Evolutionary conservation across 352 stramenopile genomes (phyloP).

Genomic region (Saprolegnia diclina): DNA sequence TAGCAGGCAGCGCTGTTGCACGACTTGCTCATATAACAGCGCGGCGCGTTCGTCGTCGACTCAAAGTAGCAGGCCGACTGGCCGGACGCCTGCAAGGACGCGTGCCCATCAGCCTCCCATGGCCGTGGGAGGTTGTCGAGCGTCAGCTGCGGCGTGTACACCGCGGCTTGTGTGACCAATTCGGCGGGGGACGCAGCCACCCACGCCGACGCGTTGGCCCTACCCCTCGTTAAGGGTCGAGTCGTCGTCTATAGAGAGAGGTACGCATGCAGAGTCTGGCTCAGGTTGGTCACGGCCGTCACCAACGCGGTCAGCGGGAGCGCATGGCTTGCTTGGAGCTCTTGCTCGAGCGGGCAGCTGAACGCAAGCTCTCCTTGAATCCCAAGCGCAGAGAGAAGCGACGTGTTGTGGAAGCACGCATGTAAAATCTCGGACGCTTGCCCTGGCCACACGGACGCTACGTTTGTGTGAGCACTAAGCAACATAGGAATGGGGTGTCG

Average conservation of each 20-base stretch:
- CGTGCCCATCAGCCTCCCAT: conserved; percentile 43
- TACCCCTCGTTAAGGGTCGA: neutral
- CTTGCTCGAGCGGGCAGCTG: conserved; percentile 57
- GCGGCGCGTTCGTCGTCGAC: conserved; percentile 34
- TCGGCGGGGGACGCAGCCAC: conserved; percentile 45
- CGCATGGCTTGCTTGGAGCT: conserved; percentile 37
- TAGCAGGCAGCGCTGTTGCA: conserved; percentile 39
- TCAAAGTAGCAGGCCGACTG: neutral
- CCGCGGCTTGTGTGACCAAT: conserved; percentile 36
- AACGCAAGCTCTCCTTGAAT: conserved; percentile 49
- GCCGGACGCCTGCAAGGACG: conserved; percentile 20
- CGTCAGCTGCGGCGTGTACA: conserved; percentile 34
- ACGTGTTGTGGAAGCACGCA: conserved; percentile 61
- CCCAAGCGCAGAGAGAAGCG: conserved; percentile 44
- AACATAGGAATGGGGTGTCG: conserved; percentile 22
- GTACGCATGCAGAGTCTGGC: conserved; percentile 42
- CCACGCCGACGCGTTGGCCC: conserved; percentile 47
- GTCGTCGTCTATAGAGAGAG: conserved; percentile 28
- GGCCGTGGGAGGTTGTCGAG: conserved; percentile 55
- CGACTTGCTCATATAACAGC: conserved; percentile 58
- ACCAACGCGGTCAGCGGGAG: conserved; percentile 39
- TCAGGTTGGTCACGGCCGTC: conserved; percentile 41
- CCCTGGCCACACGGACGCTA: conserved; percentile 2
- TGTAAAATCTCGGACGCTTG: conserved; percentile 50
- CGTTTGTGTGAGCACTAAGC: too few relatives aligned